A percentile compares a stretch with the other conserved stretches of the same genome.
phyloP scores from a whole-genome alignment of 371 early-diverging fungal species.

The Actinomortierella ambigua region DNA sequence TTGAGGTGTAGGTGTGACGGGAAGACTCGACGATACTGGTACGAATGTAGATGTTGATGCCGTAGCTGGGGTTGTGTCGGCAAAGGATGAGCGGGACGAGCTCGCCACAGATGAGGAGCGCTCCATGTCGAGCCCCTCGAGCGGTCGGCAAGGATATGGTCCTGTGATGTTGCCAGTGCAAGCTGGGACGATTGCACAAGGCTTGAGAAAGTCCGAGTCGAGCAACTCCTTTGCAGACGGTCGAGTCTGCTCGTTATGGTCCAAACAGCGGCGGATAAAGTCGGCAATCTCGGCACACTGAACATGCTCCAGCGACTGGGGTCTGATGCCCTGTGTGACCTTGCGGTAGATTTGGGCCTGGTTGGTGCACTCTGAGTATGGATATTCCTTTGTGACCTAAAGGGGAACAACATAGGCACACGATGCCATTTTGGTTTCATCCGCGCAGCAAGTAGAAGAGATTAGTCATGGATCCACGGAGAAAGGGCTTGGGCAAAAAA shows the following conservation, averaged over 20 bases:
- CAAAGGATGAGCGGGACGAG: conserved; percentile 17
- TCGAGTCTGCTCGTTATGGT: conserved; percentile 41
- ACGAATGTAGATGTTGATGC: conserved; percentile 10
- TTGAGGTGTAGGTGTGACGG: conserved; percentile 6
- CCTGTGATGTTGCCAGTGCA: conserved; percentile 4
- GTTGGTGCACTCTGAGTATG: conserved; percentile 88
- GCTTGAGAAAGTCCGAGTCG: conserved; percentile 43
- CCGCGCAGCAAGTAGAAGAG: background rate
- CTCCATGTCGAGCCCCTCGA: conserved; percentile 12
- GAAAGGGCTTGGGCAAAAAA: background rate
- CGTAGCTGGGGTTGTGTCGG: conserved; percentile 15
- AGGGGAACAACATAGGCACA: background rate
- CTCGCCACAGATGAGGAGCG: conserved; percentile 13
- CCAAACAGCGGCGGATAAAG: conserved; percentile 79
- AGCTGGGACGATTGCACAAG: conserved; percentile 13
- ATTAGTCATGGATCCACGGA: background rate
- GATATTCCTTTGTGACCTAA: conserved; percentile 79
- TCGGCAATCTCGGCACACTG: conserved; percentile 72
- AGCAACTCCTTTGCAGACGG: conserved; percentile 47
- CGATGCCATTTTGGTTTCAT: too few species aligned
- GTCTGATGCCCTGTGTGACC: conserved; percentile 81
- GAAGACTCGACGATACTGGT: background rate
- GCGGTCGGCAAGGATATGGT: conserved; percentile 9
- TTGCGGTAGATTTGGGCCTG: conserved; percentile 88
- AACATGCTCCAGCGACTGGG: conserved; percentile 74